A percentile compares a stretch with the other conserved stretches of the same genome.
Evolutionary conservation across 352 stramenopile genomes (phyloP).

Genomic region (Phytophthora foliorum): DNA sequence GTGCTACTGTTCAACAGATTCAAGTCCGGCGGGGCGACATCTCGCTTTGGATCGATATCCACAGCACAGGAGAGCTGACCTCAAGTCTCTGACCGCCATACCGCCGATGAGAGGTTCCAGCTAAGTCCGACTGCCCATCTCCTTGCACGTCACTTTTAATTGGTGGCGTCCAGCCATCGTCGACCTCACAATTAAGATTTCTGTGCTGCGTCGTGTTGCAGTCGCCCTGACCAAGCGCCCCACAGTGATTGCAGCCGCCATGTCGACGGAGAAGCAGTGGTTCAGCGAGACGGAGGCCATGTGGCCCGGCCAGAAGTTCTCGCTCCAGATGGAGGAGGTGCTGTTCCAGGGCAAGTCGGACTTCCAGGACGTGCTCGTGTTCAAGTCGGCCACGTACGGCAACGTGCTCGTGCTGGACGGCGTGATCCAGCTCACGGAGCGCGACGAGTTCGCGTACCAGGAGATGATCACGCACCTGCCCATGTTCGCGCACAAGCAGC

Average conservation of each 20-base stretch:
- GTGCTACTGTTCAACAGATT: constrained; percentile 14
- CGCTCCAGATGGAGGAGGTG: constrained; percentile 94
- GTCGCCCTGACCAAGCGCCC: constrained; percentile 11
- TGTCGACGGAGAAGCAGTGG: constrained; percentile 82
- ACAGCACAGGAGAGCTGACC: constrained; percentile 7
- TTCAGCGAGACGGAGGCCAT: constrained; percentile 97
- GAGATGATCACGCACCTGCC: constrained; percentile 99
- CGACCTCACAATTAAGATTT: constrained; percentile 30
- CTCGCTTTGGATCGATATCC: neutral
- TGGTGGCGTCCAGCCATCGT: constrained; percentile 21
- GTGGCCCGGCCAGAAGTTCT: constrained; percentile 95
- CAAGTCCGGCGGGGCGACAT: constrained; percentile 14
- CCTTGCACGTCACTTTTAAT: constrained; percentile 14
- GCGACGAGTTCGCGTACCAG: constrained; percentile 99
- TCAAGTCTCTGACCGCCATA: neutral
- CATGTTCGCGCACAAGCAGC: constrained; percentile 96
- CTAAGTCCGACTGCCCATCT: constrained; percentile 19
- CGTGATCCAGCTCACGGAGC: constrained; percentile 99
- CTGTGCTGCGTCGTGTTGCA: constrained; percentile 23
- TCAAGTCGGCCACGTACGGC: constrained; percentile 98
- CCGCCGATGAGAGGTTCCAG: constrained; percentile 22
- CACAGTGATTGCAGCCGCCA: constrained; percentile 21
- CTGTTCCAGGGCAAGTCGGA: constrained; percentile 97
- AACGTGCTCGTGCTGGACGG: constrained; percentile 99
- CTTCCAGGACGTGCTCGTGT: constrained; percentile 99